Conservation (phyloP, 2,329 filamentous ascomycete genomes). For the Fusarium pilosicola region DNA sequence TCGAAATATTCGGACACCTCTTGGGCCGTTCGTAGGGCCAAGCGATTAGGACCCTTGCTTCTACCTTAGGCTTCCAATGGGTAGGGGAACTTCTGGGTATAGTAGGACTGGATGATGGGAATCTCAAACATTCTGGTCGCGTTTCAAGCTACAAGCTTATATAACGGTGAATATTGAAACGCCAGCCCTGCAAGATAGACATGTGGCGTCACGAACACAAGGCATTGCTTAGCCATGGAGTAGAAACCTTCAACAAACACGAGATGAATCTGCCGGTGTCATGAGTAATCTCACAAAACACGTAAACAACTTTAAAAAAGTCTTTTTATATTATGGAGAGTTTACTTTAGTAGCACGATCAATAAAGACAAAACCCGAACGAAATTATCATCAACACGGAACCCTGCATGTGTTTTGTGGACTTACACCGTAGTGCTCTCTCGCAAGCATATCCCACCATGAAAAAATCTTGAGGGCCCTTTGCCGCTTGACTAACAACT, state of each 20-base stretch:
- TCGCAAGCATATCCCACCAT: background rate
- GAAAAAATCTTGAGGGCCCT: background rate
- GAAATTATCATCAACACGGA: conserved; percentile 10
- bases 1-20: conserved; percentile 24
- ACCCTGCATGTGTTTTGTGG: conserved; percentile 5
- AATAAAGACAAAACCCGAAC: conserved; percentile 20
- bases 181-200: conserved; percentile 8
- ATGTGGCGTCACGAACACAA: conserved; percentile 3
- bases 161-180: conserved; percentile 35
- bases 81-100: conserved; percentile 6
- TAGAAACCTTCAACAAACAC: background rate
- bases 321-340: background rate
- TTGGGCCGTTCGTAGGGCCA: conserved; percentile 31
- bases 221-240: background rate
- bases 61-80: conserved; percentile 5
- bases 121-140: conserved; percentile 30
- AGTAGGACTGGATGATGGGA: conserved; percentile 14
- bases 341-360: background rate
- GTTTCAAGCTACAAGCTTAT: conserved; percentile 32
- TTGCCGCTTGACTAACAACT: background rate
- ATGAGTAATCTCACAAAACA: background rate
- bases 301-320: background rate
- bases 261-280: background rate
- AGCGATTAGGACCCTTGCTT: conserved; percentile 30
- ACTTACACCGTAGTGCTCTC: background rate